These are phyloP conservation scores for Adansonia digitata DNA, from an alignment of 345 rosid genomes.

Conservation along the genomic window DNA sequence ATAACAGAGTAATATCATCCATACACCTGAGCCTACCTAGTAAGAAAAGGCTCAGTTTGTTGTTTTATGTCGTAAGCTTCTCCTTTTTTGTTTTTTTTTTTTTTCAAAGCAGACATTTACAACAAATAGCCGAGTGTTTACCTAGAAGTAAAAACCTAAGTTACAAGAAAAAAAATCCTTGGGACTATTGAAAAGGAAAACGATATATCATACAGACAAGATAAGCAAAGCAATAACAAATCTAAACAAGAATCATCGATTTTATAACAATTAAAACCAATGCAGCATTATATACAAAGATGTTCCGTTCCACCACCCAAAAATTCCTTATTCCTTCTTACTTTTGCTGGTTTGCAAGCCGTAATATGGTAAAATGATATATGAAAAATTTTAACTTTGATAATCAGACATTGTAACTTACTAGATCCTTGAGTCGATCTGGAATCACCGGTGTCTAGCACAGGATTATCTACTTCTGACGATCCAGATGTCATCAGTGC, in stretches of 20 bases:
- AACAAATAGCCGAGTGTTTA: background rate
- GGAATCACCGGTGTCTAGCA: constrained; percentile 72
- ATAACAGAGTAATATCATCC: background rate
- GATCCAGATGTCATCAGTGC: constrained; percentile 42
- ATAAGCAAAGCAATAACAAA: background rate
- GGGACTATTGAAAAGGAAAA: background rate
- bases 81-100: too few relatives aligned
- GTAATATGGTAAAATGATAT: background rate
- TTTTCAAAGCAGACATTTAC: background rate
- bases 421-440: constrained; percentile 32
- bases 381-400: constrained; percentile 18
- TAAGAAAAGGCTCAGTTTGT: background rate
- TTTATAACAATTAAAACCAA: background rate
- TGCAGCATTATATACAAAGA: background rate
- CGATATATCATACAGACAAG: background rate
- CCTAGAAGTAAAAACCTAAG: background rate
- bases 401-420: constrained; percentile 48
- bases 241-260: background rate
- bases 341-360: background rate
- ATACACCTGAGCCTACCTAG: background rate
- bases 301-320: background rate
- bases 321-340: background rate
- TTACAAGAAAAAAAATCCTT: background rate
- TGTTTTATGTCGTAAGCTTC: background rate
- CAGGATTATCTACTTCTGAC: constrained; percentile 36